These are phyloP conservation scores for Penicillium sp. DNA, from an alignment of 2,329 filamentous ascomycete species.

Conservation along the genomic window DNA sequence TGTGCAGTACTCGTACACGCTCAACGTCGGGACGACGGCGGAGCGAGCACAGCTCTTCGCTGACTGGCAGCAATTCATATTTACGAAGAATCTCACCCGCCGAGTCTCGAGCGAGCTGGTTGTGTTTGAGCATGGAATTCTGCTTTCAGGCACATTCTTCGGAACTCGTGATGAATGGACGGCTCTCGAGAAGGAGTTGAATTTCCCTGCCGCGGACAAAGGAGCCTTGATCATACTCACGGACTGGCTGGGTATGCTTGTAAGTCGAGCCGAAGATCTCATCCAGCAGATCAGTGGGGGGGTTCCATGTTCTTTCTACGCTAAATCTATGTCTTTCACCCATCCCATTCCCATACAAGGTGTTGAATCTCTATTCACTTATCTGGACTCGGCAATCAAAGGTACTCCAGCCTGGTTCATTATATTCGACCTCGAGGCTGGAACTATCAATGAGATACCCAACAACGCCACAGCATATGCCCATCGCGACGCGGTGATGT, in stretches of 20 bases:
- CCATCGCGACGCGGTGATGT: constrained; percentile 59
- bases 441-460: constrained; percentile 53
- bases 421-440: constrained; percentile 58
- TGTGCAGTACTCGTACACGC: constrained; percentile 54
- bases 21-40: constrained; percentile 45
- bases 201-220: constrained; percentile 19
- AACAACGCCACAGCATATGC: constrained; percentile 55
- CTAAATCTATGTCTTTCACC: constrained; percentile 53
- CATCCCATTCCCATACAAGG: constrained; percentile 44
- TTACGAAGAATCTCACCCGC: constrained; percentile 51
- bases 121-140: constrained; percentile 47
- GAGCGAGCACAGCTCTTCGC: constrained; percentile 48
- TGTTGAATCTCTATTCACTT: constrained; percentile 49
- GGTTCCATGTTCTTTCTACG: constrained; percentile 49
- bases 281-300: constrained; percentile 28
- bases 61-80: constrained; percentile 54
- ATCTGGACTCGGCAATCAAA: constrained; percentile 46
- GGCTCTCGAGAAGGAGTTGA: constrained; percentile 26
- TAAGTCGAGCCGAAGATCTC: constrained; percentile 22
- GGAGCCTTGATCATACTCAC: constrained; percentile 21
- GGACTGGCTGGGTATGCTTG: constrained; percentile 26
- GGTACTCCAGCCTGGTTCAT: constrained; percentile 55
- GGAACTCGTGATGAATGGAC: constrained; percentile 53
- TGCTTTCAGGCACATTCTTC: constrained; percentile 58
- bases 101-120: constrained; percentile 55